Evolutionary conservation across 176 grass and related monocot species (phyloP).

Genomic region (Triticum timopheevii): DNA sequence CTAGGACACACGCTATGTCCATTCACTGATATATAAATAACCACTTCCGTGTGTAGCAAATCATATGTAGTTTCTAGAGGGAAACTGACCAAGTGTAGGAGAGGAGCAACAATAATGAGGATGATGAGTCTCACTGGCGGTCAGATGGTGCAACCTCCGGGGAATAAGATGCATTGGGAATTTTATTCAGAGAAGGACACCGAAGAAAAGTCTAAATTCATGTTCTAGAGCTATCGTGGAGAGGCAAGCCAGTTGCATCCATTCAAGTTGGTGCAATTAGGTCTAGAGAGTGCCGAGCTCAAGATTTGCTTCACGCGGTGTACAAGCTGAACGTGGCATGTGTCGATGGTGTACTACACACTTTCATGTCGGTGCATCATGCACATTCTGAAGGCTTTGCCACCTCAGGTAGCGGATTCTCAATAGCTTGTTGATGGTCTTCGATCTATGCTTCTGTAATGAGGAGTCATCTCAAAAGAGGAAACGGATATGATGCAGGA

Average conservation of each 20-base stretch:
- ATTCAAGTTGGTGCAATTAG: neutral
- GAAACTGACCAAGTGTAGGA: neutral
- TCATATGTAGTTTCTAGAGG: neutral
- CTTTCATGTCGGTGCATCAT: neutral
- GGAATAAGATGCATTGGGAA: neutral
- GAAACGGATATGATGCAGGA: no score
- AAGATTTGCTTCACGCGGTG: neutral
- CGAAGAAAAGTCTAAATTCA: neutral
- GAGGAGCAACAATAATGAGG: neutral
- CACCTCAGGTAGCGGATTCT: accelerated
- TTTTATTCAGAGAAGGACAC: neutral
- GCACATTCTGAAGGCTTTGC: no score
- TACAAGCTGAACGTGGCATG: neutral
- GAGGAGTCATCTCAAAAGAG: no score
- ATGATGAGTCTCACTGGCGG: neutral
- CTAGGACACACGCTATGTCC: neutral
- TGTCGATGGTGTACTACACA: neutral
- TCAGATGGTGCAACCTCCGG: neutral
- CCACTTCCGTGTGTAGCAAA: neutral
- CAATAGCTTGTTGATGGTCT: no score
- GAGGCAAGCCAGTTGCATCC: neutral
- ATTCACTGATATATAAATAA: neutral
- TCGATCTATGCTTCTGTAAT: no score
- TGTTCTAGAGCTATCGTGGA: neutral
- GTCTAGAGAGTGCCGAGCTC: neutral